These are phyloP conservation scores for Ramaria rubella DNA, from an alignment of 768 basidiomycete genomes.

Conservation along the genomic window DNA sequence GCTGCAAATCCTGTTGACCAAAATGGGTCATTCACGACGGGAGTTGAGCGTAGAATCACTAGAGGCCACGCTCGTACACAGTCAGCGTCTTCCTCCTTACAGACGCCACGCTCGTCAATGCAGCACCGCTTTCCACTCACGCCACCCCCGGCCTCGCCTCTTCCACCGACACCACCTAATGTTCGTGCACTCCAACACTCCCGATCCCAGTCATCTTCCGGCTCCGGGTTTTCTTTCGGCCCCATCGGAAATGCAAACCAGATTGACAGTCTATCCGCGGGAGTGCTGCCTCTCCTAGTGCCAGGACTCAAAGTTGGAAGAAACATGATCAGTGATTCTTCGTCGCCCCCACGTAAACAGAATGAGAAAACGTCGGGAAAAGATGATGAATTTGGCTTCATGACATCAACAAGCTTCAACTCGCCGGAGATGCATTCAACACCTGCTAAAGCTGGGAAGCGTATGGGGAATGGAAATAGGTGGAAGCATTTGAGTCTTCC, in stretches of 20 bases:
- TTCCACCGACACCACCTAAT: slow-evolving; percentile 70
- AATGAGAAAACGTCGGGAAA: slow-evolving; percentile 21
- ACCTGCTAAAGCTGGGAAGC: slow-evolving; percentile 38
- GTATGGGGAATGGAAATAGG: slow-evolving; percentile 52
- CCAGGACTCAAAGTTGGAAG: slow-evolving; percentile 56
- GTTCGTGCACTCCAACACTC: slow-evolving; percentile 52
- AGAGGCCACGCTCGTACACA: slow-evolving; percentile 51
- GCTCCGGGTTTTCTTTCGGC: slow-evolving; percentile 58
- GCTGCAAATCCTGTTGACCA: slow-evolving; percentile 1
- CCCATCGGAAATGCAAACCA: slow-evolving; percentile 47
- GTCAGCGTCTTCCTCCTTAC: slow-evolving; percentile 40
- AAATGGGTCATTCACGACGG: slow-evolving; percentile 13
- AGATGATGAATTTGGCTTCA: slow-evolving; percentile 22
- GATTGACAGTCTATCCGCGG: slow-evolving; percentile 66
- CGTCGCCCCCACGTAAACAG: slow-evolving; percentile 27
- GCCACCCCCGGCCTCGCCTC: slow-evolving; percentile 60
- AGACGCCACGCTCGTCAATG: slow-evolving; percentile 31
- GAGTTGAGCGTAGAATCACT: slow-evolving; percentile 12
- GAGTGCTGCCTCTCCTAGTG: slow-evolving; percentile 58
- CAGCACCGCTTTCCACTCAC: slow-evolving; percentile 27
- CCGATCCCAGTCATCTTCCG: slow-evolving; percentile 41
- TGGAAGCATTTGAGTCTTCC: slow-evolving; percentile 62
- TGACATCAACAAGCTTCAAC: slow-evolving; percentile 33
- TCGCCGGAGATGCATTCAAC: slow-evolving; percentile 57
- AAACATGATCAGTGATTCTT: slow-evolving; percentile 45